phyloP scores from a whole-genome alignment of 352 stramenopile genomes.

The Phytophthora sansomeana region DNA sequence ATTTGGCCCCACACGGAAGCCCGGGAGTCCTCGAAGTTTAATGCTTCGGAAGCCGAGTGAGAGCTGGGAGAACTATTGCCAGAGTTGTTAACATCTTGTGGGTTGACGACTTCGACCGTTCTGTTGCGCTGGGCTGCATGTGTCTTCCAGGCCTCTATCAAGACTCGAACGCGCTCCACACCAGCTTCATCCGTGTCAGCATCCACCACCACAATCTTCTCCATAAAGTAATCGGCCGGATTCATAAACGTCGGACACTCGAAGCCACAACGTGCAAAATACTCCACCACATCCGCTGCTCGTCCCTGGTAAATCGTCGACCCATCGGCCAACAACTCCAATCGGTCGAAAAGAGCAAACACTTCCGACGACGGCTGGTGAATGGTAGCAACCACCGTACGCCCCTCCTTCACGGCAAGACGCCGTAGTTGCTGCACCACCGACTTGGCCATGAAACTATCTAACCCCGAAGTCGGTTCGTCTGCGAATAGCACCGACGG shows the following conservation, averaged over 20 bases:
- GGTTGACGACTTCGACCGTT: constrained; percentile 29
- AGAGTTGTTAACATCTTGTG: constrained; percentile 21
- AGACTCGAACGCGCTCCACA: constrained; percentile 22
- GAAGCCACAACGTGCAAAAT: constrained; percentile 43
- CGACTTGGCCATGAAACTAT: constrained; percentile 64
- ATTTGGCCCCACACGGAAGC: constrained; percentile 47
- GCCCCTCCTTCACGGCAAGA: constrained; percentile 72
- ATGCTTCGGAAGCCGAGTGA: constrained; percentile 1
- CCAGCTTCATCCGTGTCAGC: constrained; percentile 39
- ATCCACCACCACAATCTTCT: constrained; percentile 61
- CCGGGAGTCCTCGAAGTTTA: constrained; percentile 35
- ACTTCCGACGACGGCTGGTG: constrained; percentile 79
- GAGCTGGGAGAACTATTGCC: not conserved
- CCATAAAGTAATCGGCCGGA: constrained; percentile 61
- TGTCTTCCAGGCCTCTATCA: constrained; percentile 34
- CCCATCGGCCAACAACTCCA: constrained; percentile 56
- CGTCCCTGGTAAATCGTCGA: constrained; percentile 52
- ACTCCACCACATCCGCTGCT: constrained; percentile 41
- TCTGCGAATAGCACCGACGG: constrained; percentile 83
- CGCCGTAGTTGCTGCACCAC: constrained; percentile 59
- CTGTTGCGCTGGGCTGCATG: not conserved
- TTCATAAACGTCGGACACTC: constrained; percentile 62
- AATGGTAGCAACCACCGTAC: constrained; percentile 88
- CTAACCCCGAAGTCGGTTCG: constrained; percentile 73
- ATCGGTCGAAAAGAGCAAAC: constrained; percentile 51